phyloP scores from a whole-genome alignment of 768 basidiomycete genomes.

The Paxillus involutus region DNA sequence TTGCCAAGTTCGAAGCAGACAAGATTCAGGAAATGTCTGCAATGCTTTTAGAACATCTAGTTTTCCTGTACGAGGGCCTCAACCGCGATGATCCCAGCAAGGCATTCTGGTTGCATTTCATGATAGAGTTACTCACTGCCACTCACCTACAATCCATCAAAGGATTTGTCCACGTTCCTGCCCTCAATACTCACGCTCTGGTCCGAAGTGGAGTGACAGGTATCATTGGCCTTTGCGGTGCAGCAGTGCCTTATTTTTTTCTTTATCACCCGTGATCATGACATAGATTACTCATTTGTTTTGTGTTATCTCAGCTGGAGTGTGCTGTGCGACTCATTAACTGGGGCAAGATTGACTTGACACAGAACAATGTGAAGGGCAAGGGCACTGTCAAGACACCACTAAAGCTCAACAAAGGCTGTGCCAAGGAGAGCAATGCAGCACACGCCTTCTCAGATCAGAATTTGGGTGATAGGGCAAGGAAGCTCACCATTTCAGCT shows the following conservation, averaged over 20 bases:
- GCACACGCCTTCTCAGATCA: not conserved
- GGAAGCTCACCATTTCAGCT: not conserved
- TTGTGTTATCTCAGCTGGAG: not conserved
- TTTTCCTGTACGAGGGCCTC: not conserved
- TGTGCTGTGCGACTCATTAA: not conserved
- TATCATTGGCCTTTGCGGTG: slow-evolving; percentile 1
- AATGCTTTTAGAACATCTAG: not conserved
- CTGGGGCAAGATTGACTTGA: not conserved
- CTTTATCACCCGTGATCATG: not conserved
- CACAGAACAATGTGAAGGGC: not conserved
- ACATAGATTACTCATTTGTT: not conserved
- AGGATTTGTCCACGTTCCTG: not conserved
- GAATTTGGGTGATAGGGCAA: not conserved
- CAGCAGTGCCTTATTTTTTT: not conserved
- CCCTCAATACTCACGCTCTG: not conserved
- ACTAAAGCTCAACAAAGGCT: not conserved
- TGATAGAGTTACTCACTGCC: not conserved
- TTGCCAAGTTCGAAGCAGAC: not conserved
- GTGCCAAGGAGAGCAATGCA: not conserved
- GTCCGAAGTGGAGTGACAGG: not conserved
- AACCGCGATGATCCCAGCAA: not conserved
- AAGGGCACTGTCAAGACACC: not conserved
- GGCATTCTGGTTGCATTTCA: not conserved
- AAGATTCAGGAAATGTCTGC: not conserved
- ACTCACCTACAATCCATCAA: not conserved